Evolutionary conservation across 2,329 filamentous ascomycete genomes (phyloP), one percentile per base, ranked within the genome.

Genomic region (Tolypocladium cylindrosporum): DNA sequence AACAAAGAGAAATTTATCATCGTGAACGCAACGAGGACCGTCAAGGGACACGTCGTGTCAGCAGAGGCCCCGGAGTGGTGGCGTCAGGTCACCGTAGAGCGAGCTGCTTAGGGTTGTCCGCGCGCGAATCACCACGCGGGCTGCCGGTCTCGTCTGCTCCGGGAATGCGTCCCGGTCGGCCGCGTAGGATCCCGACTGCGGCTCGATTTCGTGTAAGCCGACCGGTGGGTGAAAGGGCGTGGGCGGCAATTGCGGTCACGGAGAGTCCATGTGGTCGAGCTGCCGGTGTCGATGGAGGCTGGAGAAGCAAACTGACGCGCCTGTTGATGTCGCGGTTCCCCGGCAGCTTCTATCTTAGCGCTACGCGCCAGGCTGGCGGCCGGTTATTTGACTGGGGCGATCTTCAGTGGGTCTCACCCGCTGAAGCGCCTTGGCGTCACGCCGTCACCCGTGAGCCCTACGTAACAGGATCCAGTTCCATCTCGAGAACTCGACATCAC

Each of bases 371-470:
- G 36, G 21, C 54, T 24, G 40, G 40, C 19, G 27, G 24, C 39
- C 21, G n/a, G 21, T 34, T 39, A 54, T 31, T 54, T 41, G 53
- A 39, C 36, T 50, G 45, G 24, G 16, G 24, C 7, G 14, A n/a
- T 54, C 19, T 54, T 51, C 56, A 55, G 54, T 57, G 43, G 53
- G 40, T 55, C 53, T 42, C n/a, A 27, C 37, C 53, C 37, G 53
- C 53, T 13, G 53, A 16, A 13, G 27, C 16, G 14, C 45, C 27
- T n/a, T n/a, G 45, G 27, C 45, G 24, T 16, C 24, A 6, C 27
- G 27, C 5, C 27, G 27, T 31, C 27, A 6, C 27, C 27, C 27
- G 27, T 27, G 24, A 27, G 24, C 24, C 24, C 24, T 31, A 31
- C 24, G 24, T 31, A 31, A 6, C 2, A 31, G 19, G 42, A 21